Base-by-base conservation (phyloP, 2,329 filamentous ascomycete genomes). In the Elsinoe australis region DNA sequence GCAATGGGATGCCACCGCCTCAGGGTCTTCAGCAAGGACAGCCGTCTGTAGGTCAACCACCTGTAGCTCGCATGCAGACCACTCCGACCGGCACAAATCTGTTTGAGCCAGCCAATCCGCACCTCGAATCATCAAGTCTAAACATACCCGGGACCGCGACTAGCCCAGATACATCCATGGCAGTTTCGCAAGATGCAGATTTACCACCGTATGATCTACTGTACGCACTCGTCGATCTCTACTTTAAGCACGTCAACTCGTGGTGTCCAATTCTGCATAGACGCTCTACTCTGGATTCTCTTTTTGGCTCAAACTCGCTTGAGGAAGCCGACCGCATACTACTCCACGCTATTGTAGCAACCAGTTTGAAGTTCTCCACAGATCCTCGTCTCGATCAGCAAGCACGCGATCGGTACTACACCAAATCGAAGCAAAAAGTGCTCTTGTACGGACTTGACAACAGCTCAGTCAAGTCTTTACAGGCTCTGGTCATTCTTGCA, bases 191-290 rank as follows among this genome's bases (percentile, higher is more conserved):
- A 29, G 59, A 73, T 57, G 54, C 67, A 57, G 58, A 79, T 47
- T 70, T 80, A 1, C 78, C 78, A 2, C 75, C 78, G 0, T 77
- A 79, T 52, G 77, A 80, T 53, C 66, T 80, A 9, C 61, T 80
- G 3, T 80, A 79, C 51, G 74, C 72, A 2, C 64, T 81, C 1
- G 75, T 78, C 12, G 76, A 80, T 52, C 64, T 80, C 5, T 81
- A 78, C 61, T 80, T 81, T 65, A 79, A 78, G 55, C 76, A 81
- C 58, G 75, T 78, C 58, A 80, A 80, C 54, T 76, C 77, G 0
- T 81, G 78, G 78, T 94, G 87, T 61, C 88, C 89, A 0, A 92
- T 95, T 18, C 71, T 95, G n/a, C 87, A 95, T 64, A 79, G 87
- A 17, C 81, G 85, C 59, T 81, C 83, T 3, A 94, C 87, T 0